Evolutionary conservation across 2,329 filamentous ascomycete genomes (phyloP).

Genomic region (Colletotrichum orbiculare): DNA sequence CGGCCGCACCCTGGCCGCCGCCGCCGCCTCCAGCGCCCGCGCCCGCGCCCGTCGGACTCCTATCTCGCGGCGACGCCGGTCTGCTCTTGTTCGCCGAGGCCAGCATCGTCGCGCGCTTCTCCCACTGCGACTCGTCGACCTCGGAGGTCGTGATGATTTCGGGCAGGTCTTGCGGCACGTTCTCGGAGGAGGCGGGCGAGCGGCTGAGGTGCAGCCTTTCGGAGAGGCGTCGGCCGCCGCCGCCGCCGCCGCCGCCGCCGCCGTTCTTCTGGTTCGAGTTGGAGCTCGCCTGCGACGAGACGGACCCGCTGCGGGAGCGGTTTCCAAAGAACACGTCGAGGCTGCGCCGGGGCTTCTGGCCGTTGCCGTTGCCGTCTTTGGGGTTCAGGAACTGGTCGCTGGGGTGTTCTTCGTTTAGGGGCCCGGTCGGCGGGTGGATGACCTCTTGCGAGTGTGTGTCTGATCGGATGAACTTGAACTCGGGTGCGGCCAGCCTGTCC

Average conservation of each 20-base stretch:
- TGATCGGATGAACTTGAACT: slow-evolving; percentile 86
- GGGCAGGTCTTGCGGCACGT: slow-evolving; percentile 84
- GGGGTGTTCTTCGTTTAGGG: slow-evolving; percentile 38
- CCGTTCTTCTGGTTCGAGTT: slow-evolving; percentile 46
- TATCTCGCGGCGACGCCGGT: slow-evolving; percentile 50
- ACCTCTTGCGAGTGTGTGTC: slow-evolving; percentile 85
- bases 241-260: slow-evolving; percentile 39
- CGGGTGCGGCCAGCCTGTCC: slow-evolving; percentile 55
- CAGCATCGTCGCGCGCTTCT: slow-evolving; percentile 90
- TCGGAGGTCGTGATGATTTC: slow-evolving; percentile 68
- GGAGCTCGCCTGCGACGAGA: slow-evolving; percentile 53
- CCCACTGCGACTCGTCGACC: slow-evolving; percentile 81
- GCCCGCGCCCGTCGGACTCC: slow-evolving; percentile 32
- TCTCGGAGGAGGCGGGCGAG: slow-evolving; percentile 71
- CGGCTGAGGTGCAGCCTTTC: slow-evolving; percentile 76
- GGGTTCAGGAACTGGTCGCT: slow-evolving; percentile 42
- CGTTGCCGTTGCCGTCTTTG: slow-evolving; percentile 43
- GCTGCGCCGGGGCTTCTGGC: slow-evolving; percentile 52
- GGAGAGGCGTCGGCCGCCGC: slow-evolving; percentile 62
- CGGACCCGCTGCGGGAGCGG: slow-evolving; percentile 62
- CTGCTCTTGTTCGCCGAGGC: slow-evolving; percentile 71
- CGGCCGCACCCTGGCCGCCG: slow-evolving; percentile 37
- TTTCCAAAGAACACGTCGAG: slow-evolving; percentile 57
- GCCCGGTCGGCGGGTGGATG: slow-evolving; percentile 72
- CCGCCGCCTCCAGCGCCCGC: slow-evolving; percentile 32